Evolutionary conservation across 352 stramenopile genomes (phyloP).

Genomic region (Aphanomyces astaci): DNA sequence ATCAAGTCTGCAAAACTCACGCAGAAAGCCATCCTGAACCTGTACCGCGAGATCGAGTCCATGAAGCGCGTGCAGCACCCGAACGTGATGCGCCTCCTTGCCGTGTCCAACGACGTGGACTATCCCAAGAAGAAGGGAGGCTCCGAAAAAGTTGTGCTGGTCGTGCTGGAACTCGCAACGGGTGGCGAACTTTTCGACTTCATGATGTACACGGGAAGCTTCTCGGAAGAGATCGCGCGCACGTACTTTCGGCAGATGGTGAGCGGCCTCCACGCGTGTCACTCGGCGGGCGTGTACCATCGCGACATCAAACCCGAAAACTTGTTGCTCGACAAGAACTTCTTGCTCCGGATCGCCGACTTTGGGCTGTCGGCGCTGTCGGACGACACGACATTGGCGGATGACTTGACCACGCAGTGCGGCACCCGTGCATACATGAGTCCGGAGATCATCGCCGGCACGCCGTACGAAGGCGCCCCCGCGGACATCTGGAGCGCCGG

Average conservation of each 20-base stretch:
- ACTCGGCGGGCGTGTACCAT: conserved; percentile 80
- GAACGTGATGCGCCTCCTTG: conserved; percentile 77
- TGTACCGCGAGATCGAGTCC: conserved; percentile 83
- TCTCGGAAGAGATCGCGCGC: conserved; percentile 77
- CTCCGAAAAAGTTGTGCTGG: conserved; percentile 70
- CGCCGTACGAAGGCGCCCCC: conserved; percentile 77
- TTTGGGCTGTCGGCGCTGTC: conserved; percentile 92
- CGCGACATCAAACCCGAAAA: conserved; percentile 94
- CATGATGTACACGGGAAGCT: conserved; percentile 90
- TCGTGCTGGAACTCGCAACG: conserved; percentile 39
- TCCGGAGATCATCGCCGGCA: conserved; percentile 81
- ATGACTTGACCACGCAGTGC: conserved; percentile 81
- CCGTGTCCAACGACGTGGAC: conserved; percentile 56
- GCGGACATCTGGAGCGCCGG: conserved; percentile 88
- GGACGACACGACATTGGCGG: conserved; percentile 46
- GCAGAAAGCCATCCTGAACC: conserved; percentile 73
- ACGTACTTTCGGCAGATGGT: conserved; percentile 87
- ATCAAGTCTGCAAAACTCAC: conserved; percentile 78
- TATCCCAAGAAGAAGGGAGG: conserved; percentile 69
- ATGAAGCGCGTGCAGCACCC: conserved; percentile 74
- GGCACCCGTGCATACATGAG: conserved; percentile 90
- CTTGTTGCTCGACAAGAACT: conserved; percentile 78
- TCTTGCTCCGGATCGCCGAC: conserved; percentile 89
- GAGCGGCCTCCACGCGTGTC: conserved; percentile 66
- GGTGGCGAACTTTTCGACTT: conserved; percentile 73